These are phyloP conservation scores for Lenzites betulinus DNA, from an alignment of 768 basidiomycete genomes.

Conservation along the genomic window DNA sequence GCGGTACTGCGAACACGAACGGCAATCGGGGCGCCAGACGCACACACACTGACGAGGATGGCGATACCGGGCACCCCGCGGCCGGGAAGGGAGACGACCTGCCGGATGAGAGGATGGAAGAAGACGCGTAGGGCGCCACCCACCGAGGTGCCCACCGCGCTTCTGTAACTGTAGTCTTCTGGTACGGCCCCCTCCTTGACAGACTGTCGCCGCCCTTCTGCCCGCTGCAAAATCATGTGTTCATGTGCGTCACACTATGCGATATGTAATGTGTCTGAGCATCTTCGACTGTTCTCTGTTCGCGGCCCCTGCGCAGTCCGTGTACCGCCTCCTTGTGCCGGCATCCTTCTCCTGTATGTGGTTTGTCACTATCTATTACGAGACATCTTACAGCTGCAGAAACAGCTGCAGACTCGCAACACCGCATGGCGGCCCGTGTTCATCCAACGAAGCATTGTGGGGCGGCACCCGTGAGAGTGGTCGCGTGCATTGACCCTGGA, in stretches of 20 bases:
- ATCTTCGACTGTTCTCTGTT: constrained; percentile 10
- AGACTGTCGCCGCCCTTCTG: constrained; percentile 2
- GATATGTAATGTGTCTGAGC: constrained; percentile 10
- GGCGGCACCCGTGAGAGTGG: background rate
- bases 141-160: background rate
- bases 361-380: constrained; percentile 12
- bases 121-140: constrained; percentile 20
- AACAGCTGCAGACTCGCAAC: too few relatives aligned
- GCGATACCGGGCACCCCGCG: constrained; percentile 15
- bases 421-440: background rate
- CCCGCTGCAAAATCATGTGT: constrained; percentile 1
- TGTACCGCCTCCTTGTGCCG: constrained; percentile 9
- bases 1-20: constrained; percentile 7
- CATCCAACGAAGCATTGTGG: background rate
- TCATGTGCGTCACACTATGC: constrained; percentile 2
- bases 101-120: constrained; percentile 24
- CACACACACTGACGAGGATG: constrained; percentile 25
- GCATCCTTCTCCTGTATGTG: constrained; percentile 18
- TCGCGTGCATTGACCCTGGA: constrained; percentile 2
- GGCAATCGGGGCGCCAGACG: constrained; percentile 24
- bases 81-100: constrained; percentile 15
- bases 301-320: background rate
- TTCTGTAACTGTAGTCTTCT: background rate
- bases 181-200: constrained; percentile 14
- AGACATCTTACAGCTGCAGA: background rate